Percentiles rank a stretch among this genome's conserved stretches.
Conservation (phyloP, 305 asterid species). For the Plantago coronopus region DNA sequence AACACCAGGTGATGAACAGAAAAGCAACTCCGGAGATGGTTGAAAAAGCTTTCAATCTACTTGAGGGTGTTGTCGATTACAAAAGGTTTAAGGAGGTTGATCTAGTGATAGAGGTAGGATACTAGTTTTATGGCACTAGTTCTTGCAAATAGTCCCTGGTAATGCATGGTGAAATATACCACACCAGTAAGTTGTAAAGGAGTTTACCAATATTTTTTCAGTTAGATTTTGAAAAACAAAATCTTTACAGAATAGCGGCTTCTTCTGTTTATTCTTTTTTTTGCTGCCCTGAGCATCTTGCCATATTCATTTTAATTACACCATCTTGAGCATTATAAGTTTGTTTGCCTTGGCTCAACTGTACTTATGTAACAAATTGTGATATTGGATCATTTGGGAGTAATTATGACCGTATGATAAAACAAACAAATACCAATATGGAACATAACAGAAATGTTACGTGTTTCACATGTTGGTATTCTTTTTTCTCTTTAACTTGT, state of each 20-base stretch:
- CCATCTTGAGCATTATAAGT: too few species aligned
- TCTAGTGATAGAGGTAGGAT: conserved; percentile 54
- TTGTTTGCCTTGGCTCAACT: too few species aligned
- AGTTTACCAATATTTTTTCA: too few species aligned
- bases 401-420: too few species aligned
- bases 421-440: too few species aligned
- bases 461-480: not conserved
- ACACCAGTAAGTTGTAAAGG: not conserved
- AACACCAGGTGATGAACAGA: conserved; percentile 34
- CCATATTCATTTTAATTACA: too few species aligned
- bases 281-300: too few species aligned
- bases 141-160: not conserved
- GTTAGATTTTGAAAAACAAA: too few species aligned
- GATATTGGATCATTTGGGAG: not conserved
- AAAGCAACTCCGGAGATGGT: conserved; percentile 27
- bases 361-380: not conserved
- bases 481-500: not conserved
- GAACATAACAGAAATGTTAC: not conserved
- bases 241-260: too few species aligned
- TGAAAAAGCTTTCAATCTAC: conserved; percentile 32
- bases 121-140: conserved; percentile 1
- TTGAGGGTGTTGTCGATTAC: conserved; percentile 43
- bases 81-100: conserved; percentile 43
- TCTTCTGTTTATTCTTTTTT: too few species aligned
- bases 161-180: not conserved